Evolutionary conservation across 768 basidiomycete genomes (phyloP).

Genomic region (Imleria badia): DNA sequence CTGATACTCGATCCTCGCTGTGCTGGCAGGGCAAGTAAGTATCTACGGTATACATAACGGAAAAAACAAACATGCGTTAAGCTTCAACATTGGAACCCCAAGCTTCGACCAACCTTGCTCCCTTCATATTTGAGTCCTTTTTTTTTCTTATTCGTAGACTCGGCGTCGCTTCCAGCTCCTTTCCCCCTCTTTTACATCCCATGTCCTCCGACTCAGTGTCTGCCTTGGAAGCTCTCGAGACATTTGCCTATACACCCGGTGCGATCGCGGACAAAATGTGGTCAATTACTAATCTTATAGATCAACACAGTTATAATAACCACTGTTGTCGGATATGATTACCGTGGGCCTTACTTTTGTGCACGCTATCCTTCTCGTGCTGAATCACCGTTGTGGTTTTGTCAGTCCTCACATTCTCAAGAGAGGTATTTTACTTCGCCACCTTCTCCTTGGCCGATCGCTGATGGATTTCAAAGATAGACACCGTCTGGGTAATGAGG

Average conservation of each 20-base stretch:
- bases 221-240: neutral
- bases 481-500: slow-evolving; percentile 12
- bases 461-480: slow-evolving; percentile 5
- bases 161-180: neutral
- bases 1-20: too few species aligned
- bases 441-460: too few species aligned
- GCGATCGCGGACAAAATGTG: neutral
- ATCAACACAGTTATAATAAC: slow-evolving; percentile 3
- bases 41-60: too few species aligned
- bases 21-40: too few species aligned
- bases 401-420: slow-evolving; percentile 14
- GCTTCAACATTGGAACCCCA: too few species aligned
- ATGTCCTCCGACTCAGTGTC: slow-evolving; percentile 5
- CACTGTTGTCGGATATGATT: slow-evolving; percentile 8
- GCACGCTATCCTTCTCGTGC: neutral
- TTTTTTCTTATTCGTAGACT: neutral
- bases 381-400: neutral
- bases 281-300: too few species aligned
- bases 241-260: neutral
- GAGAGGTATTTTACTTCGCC: slow-evolving; percentile 6
- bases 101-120: too few species aligned
- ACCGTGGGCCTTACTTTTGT: neutral
- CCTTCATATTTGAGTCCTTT: too few species aligned
- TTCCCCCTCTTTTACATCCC: too few species aligned
- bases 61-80: too few species aligned